Base-by-base conservation (phyloP, 257 asterid species). In the Fraxinus cuspidata region DNA sequence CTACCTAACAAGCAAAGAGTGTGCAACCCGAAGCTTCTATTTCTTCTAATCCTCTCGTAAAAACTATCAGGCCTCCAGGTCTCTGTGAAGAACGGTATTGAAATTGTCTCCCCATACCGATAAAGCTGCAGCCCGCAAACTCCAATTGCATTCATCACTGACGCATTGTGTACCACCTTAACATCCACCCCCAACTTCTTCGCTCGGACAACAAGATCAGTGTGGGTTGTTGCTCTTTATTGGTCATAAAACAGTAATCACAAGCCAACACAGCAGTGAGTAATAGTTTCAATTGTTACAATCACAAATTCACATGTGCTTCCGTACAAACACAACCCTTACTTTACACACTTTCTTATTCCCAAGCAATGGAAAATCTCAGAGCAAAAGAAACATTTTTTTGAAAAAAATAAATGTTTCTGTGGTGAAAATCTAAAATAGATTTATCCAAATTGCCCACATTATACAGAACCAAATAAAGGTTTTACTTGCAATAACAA, bases 21-120 rank as follows among this genome's bases (percentile, higher is more conserved):
- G 82, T 93, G 97, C 76, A 93, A 81, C 65, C 98, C 97, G 77
- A 90, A 87, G 34, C 78, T 72, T 66, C 89, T 85, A 53, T 90
- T 95, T 66, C 87, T 86, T 71, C 84, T 86, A 72, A 95, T 93
- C 83, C 87, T 93, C 77, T 92, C 97, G 49, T 93, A 93, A 70
- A 95, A 95, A 81, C 99, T 95, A 80, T 90, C 98, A 1, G 98
- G 99, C 80, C 96, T 90, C 99, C 99, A 93, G 6, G 96, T 85
- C 9, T 90, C 94, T 1, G 99, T 95, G 89, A 95, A 95, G 85
- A 95, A 95, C 0, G 98, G 98, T 44, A 95, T 83, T 1, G 98
- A 95, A 67, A 95, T 83, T 0, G 95, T 92, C 90, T 96, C 97
- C 44, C 98, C 98, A 82, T 91, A 93, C 29, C 90, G 92, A 68